Percentiles rank a stretch among this genome's conserved stretches.
Conservation (phyloP, 169 alveolate species). For the Cryptosporidium tyzzeri region DNA sequence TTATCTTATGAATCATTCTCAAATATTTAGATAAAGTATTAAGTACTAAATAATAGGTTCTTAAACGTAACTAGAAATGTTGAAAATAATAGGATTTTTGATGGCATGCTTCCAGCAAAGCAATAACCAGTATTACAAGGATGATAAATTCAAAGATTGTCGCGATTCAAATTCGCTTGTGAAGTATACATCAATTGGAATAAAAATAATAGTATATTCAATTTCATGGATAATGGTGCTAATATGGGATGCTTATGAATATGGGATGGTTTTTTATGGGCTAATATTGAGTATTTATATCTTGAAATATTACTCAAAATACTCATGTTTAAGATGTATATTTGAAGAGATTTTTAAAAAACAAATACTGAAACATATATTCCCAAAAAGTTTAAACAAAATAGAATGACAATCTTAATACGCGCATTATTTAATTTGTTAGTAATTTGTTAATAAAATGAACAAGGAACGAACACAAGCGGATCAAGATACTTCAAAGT, state of each 20-base stretch:
- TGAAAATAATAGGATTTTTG: neutral
- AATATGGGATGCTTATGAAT: slow-evolving; percentile 76
- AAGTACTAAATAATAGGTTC: neutral
- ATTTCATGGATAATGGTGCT: slow-evolving; percentile 52
- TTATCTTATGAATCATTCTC: neutral
- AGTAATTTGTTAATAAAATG: neutral
- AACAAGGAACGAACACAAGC: neutral
- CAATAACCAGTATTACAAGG: neutral
- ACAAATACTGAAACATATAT: neutral
- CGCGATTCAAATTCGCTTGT: neutral
- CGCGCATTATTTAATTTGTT: slow-evolving; percentile 14
- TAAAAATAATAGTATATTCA: slow-evolving; percentile 30
- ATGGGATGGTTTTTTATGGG: slow-evolving; percentile 68
- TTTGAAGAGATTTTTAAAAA: neutral
- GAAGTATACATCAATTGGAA: slow-evolving; percentile 13
- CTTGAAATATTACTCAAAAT: slow-evolving; percentile 24
- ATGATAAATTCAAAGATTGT: neutral
- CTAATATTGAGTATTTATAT: slow-evolving; percentile 21
- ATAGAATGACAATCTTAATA: neutral
- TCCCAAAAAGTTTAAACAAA: slow-evolving; percentile 1
- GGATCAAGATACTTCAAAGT: slow-evolving; percentile 7
- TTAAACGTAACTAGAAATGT: neutral
- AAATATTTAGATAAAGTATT: neutral
- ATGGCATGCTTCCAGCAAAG: neutral
- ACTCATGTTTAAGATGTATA: neutral